phyloP scores from a whole-genome alignment of 495 filamentous ascomycete genomes.

The Thozetella sp. region DNA sequence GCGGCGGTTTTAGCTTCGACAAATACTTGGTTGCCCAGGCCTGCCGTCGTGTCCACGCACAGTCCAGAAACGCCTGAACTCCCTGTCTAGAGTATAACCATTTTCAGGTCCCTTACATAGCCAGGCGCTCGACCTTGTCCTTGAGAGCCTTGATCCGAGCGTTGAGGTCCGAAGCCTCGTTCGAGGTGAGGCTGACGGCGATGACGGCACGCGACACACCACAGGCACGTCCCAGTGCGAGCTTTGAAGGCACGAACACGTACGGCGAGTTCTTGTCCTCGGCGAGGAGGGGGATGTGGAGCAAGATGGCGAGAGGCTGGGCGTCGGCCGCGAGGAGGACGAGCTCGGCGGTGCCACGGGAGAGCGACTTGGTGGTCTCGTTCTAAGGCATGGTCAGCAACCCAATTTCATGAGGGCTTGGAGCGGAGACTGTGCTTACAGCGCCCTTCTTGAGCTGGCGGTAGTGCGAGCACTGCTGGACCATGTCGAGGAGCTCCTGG shows the following conservation, averaged over 20 bases:
- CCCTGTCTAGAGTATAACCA: background rate
- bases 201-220: constrained; percentile 90
- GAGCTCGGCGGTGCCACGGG: constrained; percentile 86
- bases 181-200: constrained; percentile 83
- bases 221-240: constrained; percentile 79
- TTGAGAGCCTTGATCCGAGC: constrained; percentile 83
- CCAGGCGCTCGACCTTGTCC: constrained; percentile 94
- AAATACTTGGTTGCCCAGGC: too few species aligned
- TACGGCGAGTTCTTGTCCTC: constrained; percentile 72
- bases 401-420: background rate
- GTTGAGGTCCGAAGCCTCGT: constrained; percentile 88
- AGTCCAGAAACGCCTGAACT: too few species aligned
- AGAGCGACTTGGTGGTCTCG: constrained; percentile 81
- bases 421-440: constrained; percentile 10
- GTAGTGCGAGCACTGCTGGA: constrained; percentile 86
- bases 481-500: constrained; percentile 80
- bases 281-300: constrained; percentile 79
- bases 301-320: constrained; percentile 81
- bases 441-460: constrained; percentile 88
- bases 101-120: constrained; percentile 67
- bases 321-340: constrained; percentile 89
- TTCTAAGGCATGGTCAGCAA: constrained; percentile 19
- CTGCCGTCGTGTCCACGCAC: too few species aligned
- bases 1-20: background rate
- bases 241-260: constrained; percentile 52